Conservation (phyloP, 805 yeast species). For the Lachancea sp. region DNA sequence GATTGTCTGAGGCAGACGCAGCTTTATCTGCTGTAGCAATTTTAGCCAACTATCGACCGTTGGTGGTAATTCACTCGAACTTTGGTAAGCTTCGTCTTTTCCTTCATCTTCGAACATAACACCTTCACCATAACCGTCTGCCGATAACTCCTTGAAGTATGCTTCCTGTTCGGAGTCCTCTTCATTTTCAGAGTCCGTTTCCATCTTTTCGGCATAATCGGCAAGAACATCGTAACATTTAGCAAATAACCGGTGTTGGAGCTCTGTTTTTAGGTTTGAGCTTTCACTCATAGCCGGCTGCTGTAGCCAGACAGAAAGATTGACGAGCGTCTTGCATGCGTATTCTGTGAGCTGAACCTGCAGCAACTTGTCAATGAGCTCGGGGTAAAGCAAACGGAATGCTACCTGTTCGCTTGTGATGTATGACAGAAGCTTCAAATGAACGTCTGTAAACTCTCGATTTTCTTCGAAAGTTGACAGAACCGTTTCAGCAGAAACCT, state of each 20-base stretch:
- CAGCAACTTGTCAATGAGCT: constrained; percentile 1
- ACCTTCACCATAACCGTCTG: constrained; percentile 11
- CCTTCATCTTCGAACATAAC: constrained; percentile 1
- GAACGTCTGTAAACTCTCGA: neutral
- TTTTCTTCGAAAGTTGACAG: neutral
- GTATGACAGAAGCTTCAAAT: constrained; percentile 1
- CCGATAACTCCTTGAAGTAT: constrained; percentile 16
- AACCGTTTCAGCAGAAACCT: neutral
- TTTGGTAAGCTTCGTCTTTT: neutral
- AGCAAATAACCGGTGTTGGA: neutral
- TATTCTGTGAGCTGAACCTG: neutral
- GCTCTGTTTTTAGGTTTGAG: neutral
- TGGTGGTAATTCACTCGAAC: neutral
- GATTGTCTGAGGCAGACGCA: neutral
- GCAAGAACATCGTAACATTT: neutral
- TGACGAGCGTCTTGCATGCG: neutral
- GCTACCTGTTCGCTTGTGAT: neutral
- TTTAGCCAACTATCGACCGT: neutral
- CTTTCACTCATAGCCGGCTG: constrained; percentile 2
- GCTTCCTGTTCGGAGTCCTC: constrained; percentile 19
- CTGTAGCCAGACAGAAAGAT: constrained; percentile 6
- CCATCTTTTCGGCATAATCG: neutral
- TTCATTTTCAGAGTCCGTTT: constrained; percentile 4
- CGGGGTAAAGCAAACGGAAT: constrained; percentile 1
- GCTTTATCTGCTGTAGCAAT: neutral